These are phyloP conservation scores for Antrodiella citrinella DNA, from an alignment of 768 basidiomycete genomes.

Conservation along the genomic window DNA sequence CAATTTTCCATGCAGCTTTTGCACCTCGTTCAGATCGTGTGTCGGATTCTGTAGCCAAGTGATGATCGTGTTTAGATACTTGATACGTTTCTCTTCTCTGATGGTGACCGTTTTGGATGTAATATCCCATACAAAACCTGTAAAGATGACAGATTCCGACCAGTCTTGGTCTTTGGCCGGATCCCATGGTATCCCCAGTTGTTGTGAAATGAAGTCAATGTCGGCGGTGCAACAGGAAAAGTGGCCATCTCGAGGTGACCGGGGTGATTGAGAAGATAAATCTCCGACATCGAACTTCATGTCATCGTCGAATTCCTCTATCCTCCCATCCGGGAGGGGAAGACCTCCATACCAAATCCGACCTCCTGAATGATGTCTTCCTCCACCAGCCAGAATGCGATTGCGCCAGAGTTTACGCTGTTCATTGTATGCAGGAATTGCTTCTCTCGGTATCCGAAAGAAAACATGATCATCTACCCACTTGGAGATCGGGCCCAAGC, in stretches of 20 bases:
- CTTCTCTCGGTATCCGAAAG: conserved; percentile 6
- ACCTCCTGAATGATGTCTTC: conserved; percentile 3
- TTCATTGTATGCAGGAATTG: conserved; percentile 21
- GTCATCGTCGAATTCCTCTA: conserved; percentile 29
- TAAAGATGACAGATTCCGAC: conserved; percentile 13
- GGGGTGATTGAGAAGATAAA: conserved; percentile 15
- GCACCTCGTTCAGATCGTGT: conserved; percentile 27
- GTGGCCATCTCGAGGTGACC: conserved; percentile 9
- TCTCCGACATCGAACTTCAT: conserved; percentile 12
- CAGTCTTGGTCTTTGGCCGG: conserved; percentile 22
- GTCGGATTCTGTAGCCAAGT: conserved; percentile 18
- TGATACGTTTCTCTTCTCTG: conserved; percentile 16
- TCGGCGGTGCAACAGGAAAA: conserved; percentile 22
- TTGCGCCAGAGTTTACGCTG: conserved; percentile 6
- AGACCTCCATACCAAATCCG: conserved; percentile 23
- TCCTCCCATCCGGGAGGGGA: conserved; percentile 9
- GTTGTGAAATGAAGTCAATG: conserved; percentile 26
- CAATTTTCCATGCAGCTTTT: conserved; percentile 34
- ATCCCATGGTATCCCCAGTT: conserved; percentile 27
- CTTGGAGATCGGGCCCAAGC: conserved; percentile 16
- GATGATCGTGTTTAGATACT: conserved; percentile 23
- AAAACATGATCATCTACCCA: conserved; percentile 22
- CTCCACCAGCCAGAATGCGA: conserved; percentile 7
- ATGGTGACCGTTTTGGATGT: conserved; percentile 16
- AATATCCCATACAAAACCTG: conserved; percentile 27